A percentile compares a stretch with the other conserved stretches of the same genome.
phyloP scores from a whole-genome alignment of 169 alveolate genomes.

The Cardiosporidium cionae region DNA sequence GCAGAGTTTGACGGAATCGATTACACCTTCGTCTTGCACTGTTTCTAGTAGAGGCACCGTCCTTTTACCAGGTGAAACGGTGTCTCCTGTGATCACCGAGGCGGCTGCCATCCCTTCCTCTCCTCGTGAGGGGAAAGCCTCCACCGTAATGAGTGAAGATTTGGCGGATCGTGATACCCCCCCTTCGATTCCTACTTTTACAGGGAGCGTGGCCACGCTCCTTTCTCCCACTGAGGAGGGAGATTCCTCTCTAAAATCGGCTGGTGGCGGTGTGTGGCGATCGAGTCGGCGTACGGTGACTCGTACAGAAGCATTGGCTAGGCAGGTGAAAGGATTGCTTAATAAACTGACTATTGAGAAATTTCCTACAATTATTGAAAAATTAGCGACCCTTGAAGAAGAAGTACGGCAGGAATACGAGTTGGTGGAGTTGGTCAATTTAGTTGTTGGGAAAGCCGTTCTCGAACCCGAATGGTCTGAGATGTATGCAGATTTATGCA shows the following conservation, averaged over 20 bases:
- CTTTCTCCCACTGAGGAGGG: background rate
- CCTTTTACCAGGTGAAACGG: no score
- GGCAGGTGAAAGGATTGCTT: slow-evolving; percentile 66
- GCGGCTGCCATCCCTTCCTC: no score
- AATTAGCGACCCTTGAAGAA: slow-evolving; percentile 67
- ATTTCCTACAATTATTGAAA: slow-evolving; percentile 74
- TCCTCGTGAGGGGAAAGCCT: no score
- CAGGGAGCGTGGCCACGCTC: background rate
- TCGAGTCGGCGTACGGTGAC: slow-evolving; percentile 15
- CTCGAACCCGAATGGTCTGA: slow-evolving; percentile 83
- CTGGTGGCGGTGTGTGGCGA: slow-evolving; percentile 15
- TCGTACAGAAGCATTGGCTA: slow-evolving; percentile 29
- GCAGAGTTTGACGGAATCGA: no score
- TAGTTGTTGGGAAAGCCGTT: slow-evolving; percentile 61
- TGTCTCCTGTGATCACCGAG: no score
- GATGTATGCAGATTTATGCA: slow-evolving; percentile 82
- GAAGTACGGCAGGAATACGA: background rate
- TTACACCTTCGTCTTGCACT: no score
- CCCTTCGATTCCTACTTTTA: background rate
- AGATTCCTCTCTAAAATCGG: no score
- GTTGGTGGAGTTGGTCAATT: slow-evolving; percentile 14
- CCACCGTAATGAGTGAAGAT: background rate
- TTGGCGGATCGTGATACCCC: background rate
- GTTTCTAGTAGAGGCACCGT: no score
- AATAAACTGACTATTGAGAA: slow-evolving; percentile 80